Evolutionary conservation across 495 filamentous ascomycete species (phyloP).

Genomic region (Arthonia radiata): DNA sequence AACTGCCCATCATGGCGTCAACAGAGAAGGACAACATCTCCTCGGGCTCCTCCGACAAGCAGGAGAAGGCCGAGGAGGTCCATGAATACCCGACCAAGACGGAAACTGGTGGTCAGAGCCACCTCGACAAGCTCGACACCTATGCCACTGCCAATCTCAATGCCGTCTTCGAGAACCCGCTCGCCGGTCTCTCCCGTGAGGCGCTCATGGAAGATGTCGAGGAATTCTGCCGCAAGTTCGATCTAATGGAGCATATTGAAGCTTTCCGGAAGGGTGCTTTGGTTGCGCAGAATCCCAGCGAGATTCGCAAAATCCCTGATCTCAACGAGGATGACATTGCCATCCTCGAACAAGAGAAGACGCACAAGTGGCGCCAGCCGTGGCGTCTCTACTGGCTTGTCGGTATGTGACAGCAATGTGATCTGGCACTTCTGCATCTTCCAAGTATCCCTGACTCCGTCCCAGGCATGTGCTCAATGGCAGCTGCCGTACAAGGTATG

Average conservation of each 20-base stretch:
- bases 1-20: too few relatives aligned
- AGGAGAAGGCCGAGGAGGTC: too few relatives aligned
- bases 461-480: constrained; percentile 34
- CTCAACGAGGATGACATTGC: constrained; percentile 21
- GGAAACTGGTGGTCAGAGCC: too few relatives aligned
- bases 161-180: constrained; percentile 43
- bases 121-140: too few relatives aligned
- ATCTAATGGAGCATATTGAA: constrained; percentile 38
- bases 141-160: too few relatives aligned
- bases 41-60: too few relatives aligned
- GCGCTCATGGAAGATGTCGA: constrained; percentile 38
- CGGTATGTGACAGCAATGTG: constrained; percentile 6
- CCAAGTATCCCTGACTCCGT: constrained; percentile 44
- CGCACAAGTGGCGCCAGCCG: constrained; percentile 32
- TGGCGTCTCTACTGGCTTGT: constrained; percentile 22
- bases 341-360: constrained; percentile 20
- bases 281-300: constrained; percentile 32
- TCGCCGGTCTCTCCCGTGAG: constrained; percentile 33
- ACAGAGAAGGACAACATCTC: too few relatives aligned
- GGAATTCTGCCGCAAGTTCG: constrained; percentile 36
- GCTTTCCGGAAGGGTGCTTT: constrained; percentile 52
- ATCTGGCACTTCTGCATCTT: constrained; percentile 21
- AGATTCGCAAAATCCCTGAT: constrained; percentile 18
- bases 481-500: constrained; percentile 47
- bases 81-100: too few relatives aligned